Percentiles rank a stretch among this genome's conserved stretches.
Conservation (phyloP, 805 yeast genomes). For the Priceomyces melissophilus region DNA sequence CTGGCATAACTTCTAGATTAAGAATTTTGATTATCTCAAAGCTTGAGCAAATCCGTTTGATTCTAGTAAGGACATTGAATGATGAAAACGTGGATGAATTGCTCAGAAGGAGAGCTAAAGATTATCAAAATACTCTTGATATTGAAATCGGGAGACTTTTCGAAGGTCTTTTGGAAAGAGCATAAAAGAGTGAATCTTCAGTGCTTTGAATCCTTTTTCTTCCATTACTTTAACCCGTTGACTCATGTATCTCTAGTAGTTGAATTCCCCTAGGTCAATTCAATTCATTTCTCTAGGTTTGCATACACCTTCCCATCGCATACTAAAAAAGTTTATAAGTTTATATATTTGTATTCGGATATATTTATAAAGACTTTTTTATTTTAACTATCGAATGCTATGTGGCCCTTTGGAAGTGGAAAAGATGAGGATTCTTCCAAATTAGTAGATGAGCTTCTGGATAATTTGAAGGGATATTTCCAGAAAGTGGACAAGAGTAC, state of each 20-base stretch:
- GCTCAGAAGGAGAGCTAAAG: constrained; percentile 6
- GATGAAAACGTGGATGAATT: constrained; percentile 1
- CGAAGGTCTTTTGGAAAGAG: constrained; percentile 37
- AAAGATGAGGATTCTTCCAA: constrained; percentile 22
- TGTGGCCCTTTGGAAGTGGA: constrained; percentile 30
- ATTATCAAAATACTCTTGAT: constrained; percentile 22
- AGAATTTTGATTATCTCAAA: constrained; percentile 27
- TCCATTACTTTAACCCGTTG: background rate
- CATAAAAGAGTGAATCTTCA: constrained; percentile 4
- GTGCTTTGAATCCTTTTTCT: background rate
- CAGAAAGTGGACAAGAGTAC: constrained; percentile 26
- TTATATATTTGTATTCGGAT: too few species aligned
- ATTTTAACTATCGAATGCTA: constrained; percentile 1
- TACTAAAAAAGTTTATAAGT: too few species aligned
- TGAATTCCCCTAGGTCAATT: background rate
- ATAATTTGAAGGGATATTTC: constrained; percentile 29
- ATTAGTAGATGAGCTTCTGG: constrained; percentile 32
- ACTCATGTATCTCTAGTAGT: too few species aligned
- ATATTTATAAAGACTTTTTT: too few species aligned
- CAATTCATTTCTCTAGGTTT: background rate
- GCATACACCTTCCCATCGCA: constrained; percentile 1
- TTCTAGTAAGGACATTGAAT: constrained; percentile 4
- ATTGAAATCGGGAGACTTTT: constrained; percentile 36
- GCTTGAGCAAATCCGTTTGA: constrained; percentile 16
- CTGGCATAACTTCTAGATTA: constrained; percentile 30